Percentiles rank a stretch among this genome's conserved stretches.
Evolutionary conservation across 1,284 basidiomycete species (phyloP).

Genomic region (Stygiomarasmius scandens): DNA sequence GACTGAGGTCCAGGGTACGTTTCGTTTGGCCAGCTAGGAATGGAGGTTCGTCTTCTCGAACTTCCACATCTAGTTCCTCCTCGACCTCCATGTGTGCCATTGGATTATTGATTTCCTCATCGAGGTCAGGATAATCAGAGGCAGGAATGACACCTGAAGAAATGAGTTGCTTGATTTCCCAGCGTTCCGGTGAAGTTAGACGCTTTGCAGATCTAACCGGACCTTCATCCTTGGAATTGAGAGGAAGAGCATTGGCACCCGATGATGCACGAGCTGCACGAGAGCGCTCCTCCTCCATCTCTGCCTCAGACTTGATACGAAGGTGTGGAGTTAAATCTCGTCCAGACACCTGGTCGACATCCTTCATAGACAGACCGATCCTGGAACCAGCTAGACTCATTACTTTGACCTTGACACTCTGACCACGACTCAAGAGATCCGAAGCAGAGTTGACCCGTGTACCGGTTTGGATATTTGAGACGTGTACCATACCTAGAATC

Average conservation of each 20-base stretch:
- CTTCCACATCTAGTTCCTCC: conserved; percentile 96
- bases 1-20: conserved; percentile 92
- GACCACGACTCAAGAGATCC: conserved; percentile 84
- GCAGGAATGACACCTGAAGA: conserved; percentile 92
- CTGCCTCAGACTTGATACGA: conserved; percentile 90
- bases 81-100: conserved; percentile 86
- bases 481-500: conserved; percentile 87
- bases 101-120: conserved; percentile 86
- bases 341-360: conserved; percentile 91
- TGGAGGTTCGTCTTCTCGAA: conserved; percentile 95
- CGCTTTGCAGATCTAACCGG: conserved; percentile 82
- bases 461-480: conserved; percentile 87
- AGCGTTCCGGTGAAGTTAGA: conserved; percentile 94
- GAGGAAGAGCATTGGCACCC: conserved; percentile 73
- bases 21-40: conserved; percentile 97
- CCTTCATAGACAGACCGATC: conserved; percentile 93
- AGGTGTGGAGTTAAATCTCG: conserved; percentile 92
- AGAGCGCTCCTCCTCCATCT: conserved; percentile 79
- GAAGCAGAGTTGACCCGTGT: conserved; percentile 85
- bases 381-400: conserved; percentile 88
- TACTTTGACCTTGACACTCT: conserved; percentile 93
- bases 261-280: conserved; percentile 62
- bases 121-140: conserved; percentile 94
- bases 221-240: conserved; percentile 55
- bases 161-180: conserved; percentile 99